Evolutionary conservation across 306 rosid species (phyloP), one percentile per base, ranked within the genome.

Genomic region (Gastrolobium villosum): DNA sequence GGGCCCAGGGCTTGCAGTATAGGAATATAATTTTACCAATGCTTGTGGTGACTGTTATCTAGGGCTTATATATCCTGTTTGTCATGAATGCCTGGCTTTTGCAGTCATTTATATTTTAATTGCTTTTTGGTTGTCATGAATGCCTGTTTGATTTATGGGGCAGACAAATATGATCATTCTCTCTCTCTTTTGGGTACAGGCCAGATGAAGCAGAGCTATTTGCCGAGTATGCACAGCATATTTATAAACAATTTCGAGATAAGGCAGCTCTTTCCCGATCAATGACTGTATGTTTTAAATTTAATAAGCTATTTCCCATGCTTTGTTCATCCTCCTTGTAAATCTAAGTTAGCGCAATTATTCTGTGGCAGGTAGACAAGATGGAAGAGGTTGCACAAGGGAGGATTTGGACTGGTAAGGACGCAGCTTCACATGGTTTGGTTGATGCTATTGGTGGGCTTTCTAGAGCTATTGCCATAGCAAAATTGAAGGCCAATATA

Each of bases 311-410:
- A 44, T 57, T 30, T 45, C n/a, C 20, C 30, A 41, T 0, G 34
- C 35, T 55, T 68, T 56, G 48, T 60, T 74, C 68, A 54, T 64
- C 55, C 50, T 71, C 37, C 6, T 30, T 39, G 26, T 70, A 63
- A 1, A 52, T 70, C 40, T 10, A 60, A 74, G 73, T 81, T 57
- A 28, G 48, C 57, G 10, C 74, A 5, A 6, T 10, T 15, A 37
- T 80, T 70, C 44, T 28, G 65, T 73, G 72, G 32, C 74, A 95
- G 99, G 93, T 91, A 63, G 99, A 92, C 65, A 83, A 92, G 82
- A 95, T 92, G 98, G 97, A 95, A 79, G 92, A 88, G 85, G 88
- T 95, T 77, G 99, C 99, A 46, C 97, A 92, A 73, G 99, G 99
- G 64, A 89, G 99, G 82, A 92, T 95, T 72, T 92, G 99, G 99